Evolutionary conservation across 2,329 filamentous ascomycete genomes (phyloP).

Genomic region (Penicillium sp.): DNA sequence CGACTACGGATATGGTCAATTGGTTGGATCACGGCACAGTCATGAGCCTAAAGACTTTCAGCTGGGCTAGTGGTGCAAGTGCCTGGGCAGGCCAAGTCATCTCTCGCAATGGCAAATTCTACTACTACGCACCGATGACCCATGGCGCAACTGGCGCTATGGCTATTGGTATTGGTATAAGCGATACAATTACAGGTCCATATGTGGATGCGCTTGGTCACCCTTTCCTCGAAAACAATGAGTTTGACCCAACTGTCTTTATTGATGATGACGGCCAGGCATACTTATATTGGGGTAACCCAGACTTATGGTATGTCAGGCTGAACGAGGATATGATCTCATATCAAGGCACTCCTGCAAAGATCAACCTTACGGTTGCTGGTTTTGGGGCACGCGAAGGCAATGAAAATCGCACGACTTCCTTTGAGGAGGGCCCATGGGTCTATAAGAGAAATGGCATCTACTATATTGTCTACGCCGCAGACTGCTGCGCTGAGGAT

Average conservation of each 20-base stretch:
- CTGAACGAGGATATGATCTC: constrained; percentile 47
- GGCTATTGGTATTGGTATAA: neutral
- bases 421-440: neutral
- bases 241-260: constrained; percentile 30
- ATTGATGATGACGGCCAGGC: constrained; percentile 48
- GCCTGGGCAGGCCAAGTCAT: constrained; percentile 40
- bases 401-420: neutral
- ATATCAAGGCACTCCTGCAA: constrained; percentile 16
- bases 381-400: neutral
- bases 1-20: constrained; percentile 38
- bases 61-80: constrained; percentile 35
- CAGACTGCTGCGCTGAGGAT: neutral
- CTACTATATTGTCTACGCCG: neutral
- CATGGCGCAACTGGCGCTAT: neutral
- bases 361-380: neutral
- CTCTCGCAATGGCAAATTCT: constrained; percentile 37
- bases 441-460: neutral
- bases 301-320: constrained; percentile 41
- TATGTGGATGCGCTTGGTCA: neutral
- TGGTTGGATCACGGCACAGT: constrained; percentile 26
- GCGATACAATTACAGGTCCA: neutral
- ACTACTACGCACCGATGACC: constrained; percentile 24
- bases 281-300: constrained; percentile 47
- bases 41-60: constrained; percentile 31
- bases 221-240: constrained; percentile 41